Base-by-base conservation (phyloP, 306 rosid genomes). In the Mimosa pudica region DNA sequence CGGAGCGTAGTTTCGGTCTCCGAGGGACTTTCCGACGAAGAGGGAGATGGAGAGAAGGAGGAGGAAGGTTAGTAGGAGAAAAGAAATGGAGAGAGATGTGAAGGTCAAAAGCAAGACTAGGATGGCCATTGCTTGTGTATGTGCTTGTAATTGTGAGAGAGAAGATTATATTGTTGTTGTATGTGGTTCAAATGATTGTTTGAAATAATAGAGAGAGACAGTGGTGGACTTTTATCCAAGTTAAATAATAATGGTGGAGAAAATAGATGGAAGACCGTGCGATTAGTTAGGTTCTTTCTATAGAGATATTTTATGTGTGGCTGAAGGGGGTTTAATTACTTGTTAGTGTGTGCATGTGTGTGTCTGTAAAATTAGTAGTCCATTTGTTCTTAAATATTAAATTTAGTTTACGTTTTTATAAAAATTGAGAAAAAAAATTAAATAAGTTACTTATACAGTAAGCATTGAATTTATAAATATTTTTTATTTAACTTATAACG, bases 1-100 rank as follows among this genome's bases (percentile, higher is more conserved):
- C 2, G 94, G 98, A 3, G 98, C 82, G 70, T 88, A 91, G 4
- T 78, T 65, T 24, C 82, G 75, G 86, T 85, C 76, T 4, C 77
- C 76, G 49, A 89, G 81, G 81, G 94, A 90, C 55, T 91, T 91
- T 70, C 94, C 92, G 7, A 44, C 48, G 80, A 70, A 74, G 49
- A 80, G 78, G 48, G 52, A 71, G 13, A 87, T 49, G n/a, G 80
- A 68, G 65, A 89, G 69, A 62, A 85, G 48, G 35, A 68, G 4
- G 13, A 77, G 71, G 17, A 91, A 55, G 76, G 24, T 6, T 0
- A 91, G 42, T 20, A 86, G 42, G 71, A 85, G 36, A 54, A 49
- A 20, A 32, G 85, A 73, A 12, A 81, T 11, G 61, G 79, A 65
- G 32, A 85, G 20, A 65, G 80, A 74, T 55, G 81, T 60, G 48